Percentiles rank a stretch among this genome's conserved stretches.
Conservation (phyloP, 345 rosid species). For the Tarenaya hassleriana region DNA sequence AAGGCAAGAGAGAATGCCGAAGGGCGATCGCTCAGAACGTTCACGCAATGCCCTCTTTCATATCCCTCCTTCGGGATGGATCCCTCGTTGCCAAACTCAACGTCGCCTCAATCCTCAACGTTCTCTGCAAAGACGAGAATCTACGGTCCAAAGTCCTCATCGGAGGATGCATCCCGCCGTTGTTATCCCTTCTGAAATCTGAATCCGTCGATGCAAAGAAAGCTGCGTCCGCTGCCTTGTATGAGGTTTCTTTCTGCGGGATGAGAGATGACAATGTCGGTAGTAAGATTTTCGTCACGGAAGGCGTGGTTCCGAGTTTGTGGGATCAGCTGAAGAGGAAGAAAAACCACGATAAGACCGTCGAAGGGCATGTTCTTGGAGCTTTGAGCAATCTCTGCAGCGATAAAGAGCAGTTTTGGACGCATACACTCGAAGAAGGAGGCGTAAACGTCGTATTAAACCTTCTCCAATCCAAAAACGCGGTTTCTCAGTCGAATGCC, state of each 20-base stretch:
- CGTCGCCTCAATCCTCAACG: constrained; percentile 57
- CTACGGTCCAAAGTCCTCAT: constrained; percentile 71
- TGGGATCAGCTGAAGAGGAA: constrained; percentile 69
- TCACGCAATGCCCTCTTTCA: constrained; percentile 83
- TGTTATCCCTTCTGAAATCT: constrained; percentile 74
- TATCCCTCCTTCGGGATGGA: constrained; percentile 72
- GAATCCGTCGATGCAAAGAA: constrained; percentile 60
- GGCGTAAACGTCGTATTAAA: constrained; percentile 64
- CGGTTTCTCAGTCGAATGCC: constrained; percentile 70
- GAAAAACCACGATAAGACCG: constrained; percentile 60
- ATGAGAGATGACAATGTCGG: constrained; percentile 78
- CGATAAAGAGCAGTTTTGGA: constrained; percentile 70
- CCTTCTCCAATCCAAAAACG: constrained; percentile 70
- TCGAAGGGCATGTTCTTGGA: constrained; percentile 75
- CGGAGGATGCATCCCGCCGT: constrained; percentile 88
- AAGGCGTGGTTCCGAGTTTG: constrained; percentile 71
- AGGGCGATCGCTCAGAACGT: constrained; percentile 57
- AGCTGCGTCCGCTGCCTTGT: constrained; percentile 76
- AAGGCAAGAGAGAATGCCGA: constrained; percentile 67
- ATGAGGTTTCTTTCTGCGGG: constrained; percentile 75
- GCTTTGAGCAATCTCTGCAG: constrained; percentile 87
- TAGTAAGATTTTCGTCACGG: constrained; percentile 75
- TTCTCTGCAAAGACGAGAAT: constrained; percentile 69
- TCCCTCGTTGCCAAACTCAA: constrained; percentile 61
- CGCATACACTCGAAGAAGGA: constrained; percentile 59